These are phyloP conservation scores for Barnettozyma sp. DNA, from an alignment of 805 yeast species.

Conservation along the genomic window DNA sequence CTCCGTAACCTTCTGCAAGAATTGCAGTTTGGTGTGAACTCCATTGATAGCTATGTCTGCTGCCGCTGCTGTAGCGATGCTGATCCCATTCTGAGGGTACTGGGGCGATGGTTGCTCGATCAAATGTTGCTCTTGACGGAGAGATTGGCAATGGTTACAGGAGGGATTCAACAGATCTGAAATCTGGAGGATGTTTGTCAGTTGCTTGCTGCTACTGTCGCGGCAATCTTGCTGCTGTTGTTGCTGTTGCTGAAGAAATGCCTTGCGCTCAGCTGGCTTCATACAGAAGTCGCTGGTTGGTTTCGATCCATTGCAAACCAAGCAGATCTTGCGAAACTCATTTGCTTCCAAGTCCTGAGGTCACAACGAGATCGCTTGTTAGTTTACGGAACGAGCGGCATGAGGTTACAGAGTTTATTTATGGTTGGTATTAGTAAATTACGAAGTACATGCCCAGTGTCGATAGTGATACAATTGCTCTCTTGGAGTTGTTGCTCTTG, in stretches of 20 bases:
- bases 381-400: too few species aligned
- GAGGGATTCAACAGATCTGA: neutral
- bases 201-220: neutral
- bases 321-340: constrained; percentile 1
- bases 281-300: constrained; percentile 1
- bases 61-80: neutral
- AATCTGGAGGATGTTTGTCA: neutral
- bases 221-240: neutral
- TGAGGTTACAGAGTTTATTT: too few species aligned
- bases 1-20: neutral
- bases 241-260: too few species aligned
- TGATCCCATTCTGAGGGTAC: neutral
- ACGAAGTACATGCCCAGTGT: too few species aligned
- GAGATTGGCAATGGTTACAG: constrained; percentile 1
- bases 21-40: neutral
- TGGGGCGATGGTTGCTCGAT: neutral
- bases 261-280: neutral
- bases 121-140: too few species aligned
- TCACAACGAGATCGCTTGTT: neutral
- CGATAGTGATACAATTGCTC: too few species aligned
- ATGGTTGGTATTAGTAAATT: too few species aligned
- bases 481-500: too few species aligned
- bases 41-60: neutral
- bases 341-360: neutral
- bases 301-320: neutral